These are phyloP conservation scores for Talaromyces sp. DNA, from an alignment of 2,329 filamentous ascomycete genomes.

Conservation along the genomic window DNA sequence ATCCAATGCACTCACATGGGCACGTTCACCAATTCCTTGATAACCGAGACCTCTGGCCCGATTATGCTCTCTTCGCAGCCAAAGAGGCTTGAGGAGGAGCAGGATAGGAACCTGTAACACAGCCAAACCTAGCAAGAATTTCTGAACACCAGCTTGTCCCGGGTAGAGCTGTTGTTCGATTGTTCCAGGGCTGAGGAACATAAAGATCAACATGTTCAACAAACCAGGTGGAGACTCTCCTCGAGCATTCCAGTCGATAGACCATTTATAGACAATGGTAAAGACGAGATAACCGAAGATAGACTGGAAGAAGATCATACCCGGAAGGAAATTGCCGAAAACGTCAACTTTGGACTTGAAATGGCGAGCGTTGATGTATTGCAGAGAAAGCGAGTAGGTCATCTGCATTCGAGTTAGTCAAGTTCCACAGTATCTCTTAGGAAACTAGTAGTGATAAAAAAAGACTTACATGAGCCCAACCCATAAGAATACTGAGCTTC, in stretches of 20 bases:
- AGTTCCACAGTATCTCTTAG: neutral
- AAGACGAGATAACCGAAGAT: conserved; percentile 96
- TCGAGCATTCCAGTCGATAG: conserved; percentile 73
- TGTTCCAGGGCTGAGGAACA: conserved; percentile 87
- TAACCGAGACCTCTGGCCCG: conserved; percentile 82
- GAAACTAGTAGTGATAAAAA: neutral
- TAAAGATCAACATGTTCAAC: conserved; percentile 99
- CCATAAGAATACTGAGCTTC: conserved; percentile 97
- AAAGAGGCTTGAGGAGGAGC: conserved; percentile 93
- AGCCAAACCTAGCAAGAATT: conserved; percentile 75
- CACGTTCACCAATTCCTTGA: conserved; percentile 85
- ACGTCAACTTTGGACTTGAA: conserved; percentile 95
- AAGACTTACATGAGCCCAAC: conserved; percentile 71
- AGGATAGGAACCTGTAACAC: conserved; percentile 83
- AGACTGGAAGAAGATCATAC: conserved; percentile 99
- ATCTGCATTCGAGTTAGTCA: conserved; percentile 51
- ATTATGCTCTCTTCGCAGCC: conserved; percentile 92
- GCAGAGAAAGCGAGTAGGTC: conserved; percentile 94
- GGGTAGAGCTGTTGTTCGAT: conserved; percentile 67
- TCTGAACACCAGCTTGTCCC: conserved; percentile 73
- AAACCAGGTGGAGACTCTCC: conserved; percentile 74
- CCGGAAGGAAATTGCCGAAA: conserved; percentile 94
- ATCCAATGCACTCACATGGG: conserved; percentile 83
- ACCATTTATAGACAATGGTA: conserved; percentile 97
- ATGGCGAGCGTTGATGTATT: conserved; percentile 88